These are phyloP conservation scores for Xylaria scruposa DNA, from an alignment of 495 filamentous ascomycete species.

Conservation along the genomic window DNA sequence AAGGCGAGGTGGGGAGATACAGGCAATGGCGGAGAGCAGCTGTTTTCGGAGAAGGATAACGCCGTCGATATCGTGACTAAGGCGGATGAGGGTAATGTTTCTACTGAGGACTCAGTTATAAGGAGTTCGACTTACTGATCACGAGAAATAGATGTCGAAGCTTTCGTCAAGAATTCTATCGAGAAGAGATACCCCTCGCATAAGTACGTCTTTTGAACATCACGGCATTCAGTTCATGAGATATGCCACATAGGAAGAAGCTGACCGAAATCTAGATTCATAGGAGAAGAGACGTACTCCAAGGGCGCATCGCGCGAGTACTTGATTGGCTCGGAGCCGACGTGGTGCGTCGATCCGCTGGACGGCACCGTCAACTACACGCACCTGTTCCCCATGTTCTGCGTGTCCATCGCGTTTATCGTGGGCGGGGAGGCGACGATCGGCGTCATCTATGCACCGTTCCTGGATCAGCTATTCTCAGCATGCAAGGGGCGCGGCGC, in stretches of 20 bases:
- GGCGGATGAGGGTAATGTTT: conserved; percentile 66
- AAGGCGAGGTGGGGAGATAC: conserved; percentile 51
- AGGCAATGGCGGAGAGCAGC: conserved; percentile 28
- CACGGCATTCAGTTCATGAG: neutral
- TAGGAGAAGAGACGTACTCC: conserved; percentile 75
- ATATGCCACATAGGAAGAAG: neutral
- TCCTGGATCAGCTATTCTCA: conserved; percentile 69
- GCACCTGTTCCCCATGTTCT: conserved; percentile 77
- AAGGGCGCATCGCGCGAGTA: conserved; percentile 65
- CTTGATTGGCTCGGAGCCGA: conserved; percentile 62
- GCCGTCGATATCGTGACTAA: conserved; percentile 76
- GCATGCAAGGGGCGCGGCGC: conserved; percentile 66
- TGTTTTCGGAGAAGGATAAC: conserved; percentile 64
- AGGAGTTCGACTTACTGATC: neutral
- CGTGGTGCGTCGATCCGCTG: conserved; percentile 73
- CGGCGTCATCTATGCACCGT: conserved; percentile 70
- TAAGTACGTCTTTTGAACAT: conserved; percentile 51
- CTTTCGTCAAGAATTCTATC: conserved; percentile 65
- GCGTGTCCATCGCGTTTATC: conserved; percentile 69
- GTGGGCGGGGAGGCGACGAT: conserved; percentile 62
- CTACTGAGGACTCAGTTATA: neutral
- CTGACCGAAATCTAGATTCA: conserved; percentile 54
- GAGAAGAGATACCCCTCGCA: conserved; percentile 63
- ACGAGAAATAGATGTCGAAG: conserved; percentile 64
- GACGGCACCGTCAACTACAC: conserved; percentile 79